These are phyloP conservation scores for Drechslerella stenobrocha DNA, from an alignment of 2,329 filamentous ascomycete genomes.

Conservation along the genomic window DNA sequence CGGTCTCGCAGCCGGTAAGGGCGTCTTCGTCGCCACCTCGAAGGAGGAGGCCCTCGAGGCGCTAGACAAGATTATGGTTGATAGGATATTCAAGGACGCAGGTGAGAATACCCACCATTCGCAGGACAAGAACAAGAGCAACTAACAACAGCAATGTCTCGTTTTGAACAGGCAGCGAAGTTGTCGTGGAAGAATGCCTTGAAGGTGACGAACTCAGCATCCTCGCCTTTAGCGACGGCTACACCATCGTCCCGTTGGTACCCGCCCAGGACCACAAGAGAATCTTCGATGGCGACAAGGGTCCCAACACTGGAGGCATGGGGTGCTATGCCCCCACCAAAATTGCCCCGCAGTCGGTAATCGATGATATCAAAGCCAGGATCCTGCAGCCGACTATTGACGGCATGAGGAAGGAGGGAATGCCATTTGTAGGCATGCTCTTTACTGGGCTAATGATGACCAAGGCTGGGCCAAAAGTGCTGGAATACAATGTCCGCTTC, in stretches of 20 bases:
- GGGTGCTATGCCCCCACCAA: constrained; percentile 93
- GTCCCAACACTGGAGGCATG: constrained; percentile 96
- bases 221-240: constrained; percentile 87
- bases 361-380: constrained; percentile 74
- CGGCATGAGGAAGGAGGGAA: constrained; percentile 79
- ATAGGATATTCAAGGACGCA: constrained; percentile 80
- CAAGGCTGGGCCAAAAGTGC: constrained; percentile 73
- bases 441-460: constrained; percentile 97
- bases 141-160: not conserved
- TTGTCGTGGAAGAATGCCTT: constrained; percentile 93
- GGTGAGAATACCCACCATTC: constrained; percentile 54
- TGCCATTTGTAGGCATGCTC: constrained; percentile 72
- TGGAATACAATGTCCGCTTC: constrained; percentile 93
- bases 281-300: constrained; percentile 83
- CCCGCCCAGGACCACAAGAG: constrained; percentile 97
- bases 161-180: constrained; percentile 65
- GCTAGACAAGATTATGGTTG: constrained; percentile 86
- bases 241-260: constrained; percentile 78
- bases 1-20: constrained; percentile 90
- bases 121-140: not conserved
- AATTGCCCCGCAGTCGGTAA: constrained; percentile 73
- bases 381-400: constrained; percentile 88
- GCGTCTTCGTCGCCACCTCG: constrained; percentile 81
- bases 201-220: constrained; percentile 91
- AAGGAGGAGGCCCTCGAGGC: constrained; percentile 81